Conservation (phyloP, 371 early-diverging fungal genomes). For the Mucor racemosus region DNA sequence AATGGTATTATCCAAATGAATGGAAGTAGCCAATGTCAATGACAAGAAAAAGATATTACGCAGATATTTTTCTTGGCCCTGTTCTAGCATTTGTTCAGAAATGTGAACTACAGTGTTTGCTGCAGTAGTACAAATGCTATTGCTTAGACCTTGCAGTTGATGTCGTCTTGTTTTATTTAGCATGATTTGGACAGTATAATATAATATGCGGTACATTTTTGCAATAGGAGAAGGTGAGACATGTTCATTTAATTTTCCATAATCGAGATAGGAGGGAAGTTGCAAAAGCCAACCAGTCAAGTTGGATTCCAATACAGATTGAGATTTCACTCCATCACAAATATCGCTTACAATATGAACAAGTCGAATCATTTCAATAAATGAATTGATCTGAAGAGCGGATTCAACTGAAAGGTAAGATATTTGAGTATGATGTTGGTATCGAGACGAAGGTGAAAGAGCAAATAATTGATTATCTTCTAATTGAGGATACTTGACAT, state of each 20-base stretch:
- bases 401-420: slow-evolving; percentile 19
- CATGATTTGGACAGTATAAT: slow-evolving; percentile 50
- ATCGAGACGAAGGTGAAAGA: not conserved
- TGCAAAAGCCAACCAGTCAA: slow-evolving; percentile 47
- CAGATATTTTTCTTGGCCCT: slow-evolving; percentile 28
- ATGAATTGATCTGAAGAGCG: slow-evolving; percentile 39
- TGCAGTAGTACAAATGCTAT: slow-evolving; percentile 38
- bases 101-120: slow-evolving; percentile 47
- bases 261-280: slow-evolving; percentile 46
- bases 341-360: slow-evolving; percentile 33
- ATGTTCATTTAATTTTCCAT: slow-evolving; percentile 24
- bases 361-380: slow-evolving; percentile 45
- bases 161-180: slow-evolving; percentile 15
- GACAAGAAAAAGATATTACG: slow-evolving; percentile 36
- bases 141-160: slow-evolving; percentile 10
- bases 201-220: slow-evolving; percentile 45
- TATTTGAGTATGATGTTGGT: not conserved
- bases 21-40: slow-evolving; percentile 31
- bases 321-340: slow-evolving; percentile 8
- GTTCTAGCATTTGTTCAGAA: slow-evolving; percentile 44
- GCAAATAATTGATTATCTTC: slow-evolving; percentile 46
- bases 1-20: slow-evolving; percentile 21
- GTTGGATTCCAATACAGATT: slow-evolving; percentile 13
- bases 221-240: slow-evolving; percentile 38
- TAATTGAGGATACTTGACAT: slow-evolving; percentile 39